Evolutionary conservation across 2,329 filamentous ascomycete species (phyloP), one percentile per base, ranked within the genome.

Genomic region (Talaromyces verruculosus): DNA sequence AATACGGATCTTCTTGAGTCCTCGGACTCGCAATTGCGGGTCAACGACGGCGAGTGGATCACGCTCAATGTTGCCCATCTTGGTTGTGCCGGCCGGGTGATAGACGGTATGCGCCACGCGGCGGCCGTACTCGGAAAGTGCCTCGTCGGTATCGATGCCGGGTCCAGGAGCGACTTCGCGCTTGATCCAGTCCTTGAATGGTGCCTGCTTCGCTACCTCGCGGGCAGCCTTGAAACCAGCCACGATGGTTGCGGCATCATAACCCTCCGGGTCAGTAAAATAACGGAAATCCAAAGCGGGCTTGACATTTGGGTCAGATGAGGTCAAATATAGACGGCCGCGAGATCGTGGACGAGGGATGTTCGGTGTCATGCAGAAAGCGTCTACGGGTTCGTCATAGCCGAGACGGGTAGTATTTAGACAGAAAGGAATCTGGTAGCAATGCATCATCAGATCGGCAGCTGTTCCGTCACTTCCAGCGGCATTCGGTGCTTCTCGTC

Each of bases 371-470:
- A 95, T 95, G 86, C 92, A 95, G 83, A 96, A 96, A 62, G 91
- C 92, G 73, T 93, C 90, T 67, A 89, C 82, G 59, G 87, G 87
- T 47, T 82, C 82, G 72, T 88, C 87, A 77, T 89, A 96, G 70
- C 92, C 92, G 11, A 97, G 85, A 47, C 91, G 88, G 64, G 85
- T 82, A 1, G 92, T 97, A 84, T 96, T 96, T 71, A 93, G 87
- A 68, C 89, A 91, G 81, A 96, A 96, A 63, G 92, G 92, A 71
- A 96, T 96, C 80, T 96, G 93, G 83, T 96, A 96, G 85, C 92
- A 96, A 82, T 96, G 92, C 90, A 95, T 95, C 93, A 96, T 96
- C 73, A 96, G 81, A 75, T 97, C 93, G 69, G 90, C 91, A 64
- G 91, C 89, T 68, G 90, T 86, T 62, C 90, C 90, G 71, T 96